Evolutionary conservation across 176 grass and related monocot species (phyloP).

Genomic region (Paspalum vaginatum): DNA sequence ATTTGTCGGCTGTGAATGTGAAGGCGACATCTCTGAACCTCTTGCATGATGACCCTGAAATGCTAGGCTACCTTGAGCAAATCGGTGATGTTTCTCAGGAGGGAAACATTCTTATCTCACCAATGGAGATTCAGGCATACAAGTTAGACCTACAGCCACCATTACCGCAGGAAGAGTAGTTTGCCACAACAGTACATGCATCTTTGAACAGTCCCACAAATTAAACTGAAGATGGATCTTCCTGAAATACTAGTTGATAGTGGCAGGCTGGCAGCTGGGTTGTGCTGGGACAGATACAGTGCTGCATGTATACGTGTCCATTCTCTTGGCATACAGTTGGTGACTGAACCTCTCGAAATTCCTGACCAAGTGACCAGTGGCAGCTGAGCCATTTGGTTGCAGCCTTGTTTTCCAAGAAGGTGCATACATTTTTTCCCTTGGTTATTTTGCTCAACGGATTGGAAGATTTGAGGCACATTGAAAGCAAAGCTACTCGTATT

Average conservation of each 20-base stretch:
- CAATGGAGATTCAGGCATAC: conserved; percentile 98
- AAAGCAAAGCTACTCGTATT: background rate
- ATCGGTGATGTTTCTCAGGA: conserved; percentile 78
- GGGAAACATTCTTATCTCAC: conserved; percentile 86
- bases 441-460: conserved; percentile 2
- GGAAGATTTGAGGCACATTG: background rate
- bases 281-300: conserved; percentile 15
- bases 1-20: conserved; percentile 65
- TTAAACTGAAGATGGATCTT: conserved; percentile 19
- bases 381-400: background rate
- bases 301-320: conserved; percentile 1
- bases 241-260: background rate
- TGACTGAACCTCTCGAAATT: background rate
- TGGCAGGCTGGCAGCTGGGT: conserved; percentile 10
- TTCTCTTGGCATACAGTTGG: conserved; percentile 10
- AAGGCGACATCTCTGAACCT: conserved; percentile 98
- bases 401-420: background rate
- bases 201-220: conserved; percentile 6
- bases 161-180: conserved; percentile 44
- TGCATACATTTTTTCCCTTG: conserved; percentile 4
- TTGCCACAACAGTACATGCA: background rate
- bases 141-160: conserved; percentile 80
- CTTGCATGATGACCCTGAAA: conserved; percentile 82
- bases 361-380: background rate
- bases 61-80: conserved; percentile 82